These are phyloP conservation scores for Rhodamnia argentea DNA, from an alignment of 345 rosid genomes.

Conservation along the genomic window DNA sequence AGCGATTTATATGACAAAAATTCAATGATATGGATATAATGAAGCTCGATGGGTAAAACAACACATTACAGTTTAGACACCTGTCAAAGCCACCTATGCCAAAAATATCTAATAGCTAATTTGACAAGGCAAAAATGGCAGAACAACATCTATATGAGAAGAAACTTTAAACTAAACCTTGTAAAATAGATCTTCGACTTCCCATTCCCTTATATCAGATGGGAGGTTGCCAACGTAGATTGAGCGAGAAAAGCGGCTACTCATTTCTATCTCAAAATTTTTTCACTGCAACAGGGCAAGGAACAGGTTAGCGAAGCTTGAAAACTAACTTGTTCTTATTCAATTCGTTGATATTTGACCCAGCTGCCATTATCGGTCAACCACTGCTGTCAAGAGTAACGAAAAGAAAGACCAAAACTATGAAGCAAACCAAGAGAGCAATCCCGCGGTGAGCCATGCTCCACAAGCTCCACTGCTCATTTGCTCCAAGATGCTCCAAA, in stretches of 20 bases:
- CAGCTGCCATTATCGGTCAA: not conserved
- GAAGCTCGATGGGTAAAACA: not conserved
- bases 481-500: conserved; percentile 86
- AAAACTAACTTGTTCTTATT: not conserved
- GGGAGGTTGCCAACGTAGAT: conserved; percentile 98
- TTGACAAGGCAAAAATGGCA: not conserved
- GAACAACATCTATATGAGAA: not conserved
- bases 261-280: conserved; percentile 39
- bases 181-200: conserved; percentile 90
- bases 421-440: conserved; percentile 91
- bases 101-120: not conserved
- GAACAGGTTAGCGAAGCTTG: not conserved
- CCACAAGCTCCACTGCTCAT: conserved; percentile 76
- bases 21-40: not conserved
- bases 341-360: not conserved
- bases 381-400: not conserved
- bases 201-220: conserved; percentile 70
- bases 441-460: conserved; percentile 84
- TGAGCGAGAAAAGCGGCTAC: conserved; percentile 93
- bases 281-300: conserved; percentile 28
- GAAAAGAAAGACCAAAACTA: conserved; percentile 31
- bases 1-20: not conserved
- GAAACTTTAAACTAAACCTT: conserved; percentile 46
- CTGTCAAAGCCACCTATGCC: not conserved
- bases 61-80: not conserved